Evolutionary conservation across 2,329 filamentous ascomycete species (phyloP).

Genomic region (Aureobasidium namibiae): DNA sequence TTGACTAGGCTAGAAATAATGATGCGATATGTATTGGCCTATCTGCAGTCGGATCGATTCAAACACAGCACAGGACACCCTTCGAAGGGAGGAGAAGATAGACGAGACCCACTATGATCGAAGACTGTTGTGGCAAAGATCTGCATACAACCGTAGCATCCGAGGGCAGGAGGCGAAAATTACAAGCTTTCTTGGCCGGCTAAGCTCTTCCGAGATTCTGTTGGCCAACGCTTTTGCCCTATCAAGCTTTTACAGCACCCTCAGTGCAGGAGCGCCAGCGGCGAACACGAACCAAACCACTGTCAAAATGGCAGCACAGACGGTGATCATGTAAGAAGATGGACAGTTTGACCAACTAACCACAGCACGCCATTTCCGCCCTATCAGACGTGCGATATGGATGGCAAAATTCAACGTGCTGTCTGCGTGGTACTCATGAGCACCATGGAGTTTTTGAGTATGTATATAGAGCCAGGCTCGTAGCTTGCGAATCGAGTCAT

Average conservation of each 20-base stretch:
- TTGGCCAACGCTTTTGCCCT: neutral
- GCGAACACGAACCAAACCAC: neutral
- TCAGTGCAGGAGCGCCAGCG: too few relatives aligned
- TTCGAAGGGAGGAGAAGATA: neutral
- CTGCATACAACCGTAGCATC: conserved; percentile 6
- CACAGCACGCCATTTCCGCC: conserved; percentile 7
- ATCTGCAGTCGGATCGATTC: conserved; percentile 1
- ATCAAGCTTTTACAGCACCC: neutral
- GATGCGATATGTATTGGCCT: neutral
- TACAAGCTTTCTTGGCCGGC: neutral
- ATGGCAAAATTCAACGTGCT: neutral
- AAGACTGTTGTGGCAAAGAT: neutral
- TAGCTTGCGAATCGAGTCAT: neutral
- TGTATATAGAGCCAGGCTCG: neutral
- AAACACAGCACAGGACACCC: neutral
- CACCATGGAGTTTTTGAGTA: neutral
- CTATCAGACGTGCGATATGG: conserved; percentile 3
- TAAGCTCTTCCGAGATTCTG: neutral
- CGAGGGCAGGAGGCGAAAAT: neutral
- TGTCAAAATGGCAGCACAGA: neutral
- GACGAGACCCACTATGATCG: neutral
- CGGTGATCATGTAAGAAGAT: neutral
- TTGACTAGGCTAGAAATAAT: neutral
- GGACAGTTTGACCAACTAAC: neutral
- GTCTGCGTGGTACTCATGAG: neutral